phyloP scores from a whole-genome alignment of 352 stramenopile species.

The Globisporangium sylvaticum region DNA sequence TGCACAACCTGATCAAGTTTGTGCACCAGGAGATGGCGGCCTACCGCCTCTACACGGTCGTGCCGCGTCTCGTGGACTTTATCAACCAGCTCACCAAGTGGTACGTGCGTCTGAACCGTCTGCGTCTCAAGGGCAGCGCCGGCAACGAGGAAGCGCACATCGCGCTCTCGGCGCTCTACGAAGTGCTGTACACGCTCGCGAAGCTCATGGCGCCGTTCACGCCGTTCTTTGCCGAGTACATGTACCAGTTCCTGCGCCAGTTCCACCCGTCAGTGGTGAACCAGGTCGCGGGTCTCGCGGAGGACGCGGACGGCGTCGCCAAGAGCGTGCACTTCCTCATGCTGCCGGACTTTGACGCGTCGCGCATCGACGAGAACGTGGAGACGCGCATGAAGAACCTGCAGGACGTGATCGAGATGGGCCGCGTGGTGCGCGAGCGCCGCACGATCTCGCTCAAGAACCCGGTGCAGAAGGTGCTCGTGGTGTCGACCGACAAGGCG shows the following conservation, averaged over 20 bases:
- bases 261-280: conserved; percentile 91
- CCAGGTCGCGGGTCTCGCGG: conserved; percentile 42
- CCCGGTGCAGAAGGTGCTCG: conserved; percentile 95
- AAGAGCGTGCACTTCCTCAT: conserved; percentile 96
- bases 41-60: conserved; percentile 99
- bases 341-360: conserved; percentile 92
- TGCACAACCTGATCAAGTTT: conserved; percentile 97
- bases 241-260: conserved; percentile 98
- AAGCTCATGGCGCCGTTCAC: conserved; percentile 99
- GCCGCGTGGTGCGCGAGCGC: conserved; percentile 94
- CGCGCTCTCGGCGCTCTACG: conserved; percentile 95
- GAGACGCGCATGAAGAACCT: conserved; percentile 94
- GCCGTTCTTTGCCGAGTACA: conserved; percentile 99
- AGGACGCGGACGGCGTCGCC: conserved; percentile 89
- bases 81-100: conserved; percentile 99
- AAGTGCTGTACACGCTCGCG: conserved; percentile 94
- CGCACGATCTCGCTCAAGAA: conserved; percentile 97
- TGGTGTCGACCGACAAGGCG: conserved; percentile 89
- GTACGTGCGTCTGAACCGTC: conserved; percentile 99
- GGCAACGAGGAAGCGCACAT: conserved; percentile 83
- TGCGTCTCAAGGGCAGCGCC: conserved; percentile 94
- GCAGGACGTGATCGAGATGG: conserved; percentile 96
- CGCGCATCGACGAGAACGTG: conserved; percentile 90
- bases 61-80: conserved; percentile 96
- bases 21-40: conserved; percentile 97